Conservation (phyloP, 116 monocot species). For the Cymodocea nodosa region DNA sequence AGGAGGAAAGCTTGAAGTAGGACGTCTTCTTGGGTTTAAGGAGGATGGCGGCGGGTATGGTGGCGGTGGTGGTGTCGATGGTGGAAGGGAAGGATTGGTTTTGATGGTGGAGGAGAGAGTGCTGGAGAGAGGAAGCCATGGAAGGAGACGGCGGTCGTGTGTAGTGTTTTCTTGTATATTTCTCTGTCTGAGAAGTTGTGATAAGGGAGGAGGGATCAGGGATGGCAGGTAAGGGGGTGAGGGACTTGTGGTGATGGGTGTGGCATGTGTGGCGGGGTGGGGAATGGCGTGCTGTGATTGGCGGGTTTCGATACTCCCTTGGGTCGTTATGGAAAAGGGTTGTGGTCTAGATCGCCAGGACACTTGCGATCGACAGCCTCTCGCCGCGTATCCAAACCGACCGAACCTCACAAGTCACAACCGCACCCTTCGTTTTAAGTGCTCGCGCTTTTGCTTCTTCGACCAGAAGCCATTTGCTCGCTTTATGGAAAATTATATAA, state of each 20-base stretch:
- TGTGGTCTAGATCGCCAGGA: too few relatives aligned
- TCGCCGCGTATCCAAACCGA: too few relatives aligned
- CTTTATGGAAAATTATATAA: too few relatives aligned
- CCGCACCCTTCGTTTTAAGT: too few relatives aligned
- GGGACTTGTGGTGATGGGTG: background rate
- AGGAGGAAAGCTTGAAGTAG: conserved; percentile 3
- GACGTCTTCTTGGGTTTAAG: conserved; percentile 12
- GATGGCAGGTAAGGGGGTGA: background rate
- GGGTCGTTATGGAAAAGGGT: too few relatives aligned
- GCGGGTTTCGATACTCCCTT: conserved; percentile 2
- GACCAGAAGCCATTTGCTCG: too few relatives aligned
- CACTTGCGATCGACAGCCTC: too few relatives aligned
- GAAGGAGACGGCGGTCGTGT: too few relatives aligned
- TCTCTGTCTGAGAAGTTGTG: too few relatives aligned
- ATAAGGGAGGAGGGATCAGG: background rate
- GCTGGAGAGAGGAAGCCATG: conserved; percentile 52
- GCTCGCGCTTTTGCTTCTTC: too few relatives aligned
- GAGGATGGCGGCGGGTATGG: conserved; percentile 8
- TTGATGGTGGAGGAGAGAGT: conserved; percentile 13
- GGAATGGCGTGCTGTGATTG: conserved; percentile 8
- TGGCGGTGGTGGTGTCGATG: conserved; percentile 2
- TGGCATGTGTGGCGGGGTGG: background rate
- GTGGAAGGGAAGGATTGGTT: conserved; percentile 14
- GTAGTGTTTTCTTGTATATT: too few relatives aligned
- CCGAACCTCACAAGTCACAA: too few relatives aligned